Evolutionary conservation across 1,284 basidiomycete genomes (phyloP).

Genomic region (Ustilago nuda): DNA sequence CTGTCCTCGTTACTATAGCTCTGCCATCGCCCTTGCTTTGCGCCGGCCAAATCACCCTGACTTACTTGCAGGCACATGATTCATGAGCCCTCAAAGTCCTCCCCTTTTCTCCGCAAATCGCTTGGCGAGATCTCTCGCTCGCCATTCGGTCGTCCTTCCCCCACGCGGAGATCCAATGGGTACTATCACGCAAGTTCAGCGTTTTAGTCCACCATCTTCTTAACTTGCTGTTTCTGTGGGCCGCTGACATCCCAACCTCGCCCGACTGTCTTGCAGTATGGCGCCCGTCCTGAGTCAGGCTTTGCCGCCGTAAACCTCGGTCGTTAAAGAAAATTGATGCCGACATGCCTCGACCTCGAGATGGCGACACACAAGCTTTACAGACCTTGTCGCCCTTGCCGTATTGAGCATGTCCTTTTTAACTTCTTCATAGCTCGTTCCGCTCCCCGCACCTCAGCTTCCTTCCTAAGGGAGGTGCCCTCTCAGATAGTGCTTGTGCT

Average conservation of each 20-base stretch:
- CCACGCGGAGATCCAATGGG: not conserved
- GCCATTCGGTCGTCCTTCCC: not conserved
- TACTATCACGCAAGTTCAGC: constrained; percentile 19
- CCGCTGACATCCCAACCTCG: not conserved
- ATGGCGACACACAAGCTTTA: constrained; percentile 22
- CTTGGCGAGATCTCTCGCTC: not conserved
- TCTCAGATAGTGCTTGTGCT: too few relatives aligned
- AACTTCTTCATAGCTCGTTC: not conserved
- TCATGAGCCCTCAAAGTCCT: not conserved
- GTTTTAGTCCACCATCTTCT: constrained; percentile 15
- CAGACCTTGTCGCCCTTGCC: not conserved
- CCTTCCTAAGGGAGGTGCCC: not conserved
- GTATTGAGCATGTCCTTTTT: not conserved
- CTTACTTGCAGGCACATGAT: not conserved
- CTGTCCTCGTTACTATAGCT: not conserved
- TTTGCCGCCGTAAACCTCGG: not conserved
- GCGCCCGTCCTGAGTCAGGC: not conserved
- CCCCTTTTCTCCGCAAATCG: not conserved
- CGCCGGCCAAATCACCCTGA: not conserved
- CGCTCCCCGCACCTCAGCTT: not conserved
- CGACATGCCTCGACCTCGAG: constrained; percentile 14
- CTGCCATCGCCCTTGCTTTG: not conserved
- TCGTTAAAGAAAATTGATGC: not conserved
- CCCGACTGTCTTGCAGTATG: not conserved
- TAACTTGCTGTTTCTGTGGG: not conserved